These are phyloP conservation scores for Candida patagonica DNA, from an alignment of 805 yeast species.

Conservation along the genomic window DNA sequence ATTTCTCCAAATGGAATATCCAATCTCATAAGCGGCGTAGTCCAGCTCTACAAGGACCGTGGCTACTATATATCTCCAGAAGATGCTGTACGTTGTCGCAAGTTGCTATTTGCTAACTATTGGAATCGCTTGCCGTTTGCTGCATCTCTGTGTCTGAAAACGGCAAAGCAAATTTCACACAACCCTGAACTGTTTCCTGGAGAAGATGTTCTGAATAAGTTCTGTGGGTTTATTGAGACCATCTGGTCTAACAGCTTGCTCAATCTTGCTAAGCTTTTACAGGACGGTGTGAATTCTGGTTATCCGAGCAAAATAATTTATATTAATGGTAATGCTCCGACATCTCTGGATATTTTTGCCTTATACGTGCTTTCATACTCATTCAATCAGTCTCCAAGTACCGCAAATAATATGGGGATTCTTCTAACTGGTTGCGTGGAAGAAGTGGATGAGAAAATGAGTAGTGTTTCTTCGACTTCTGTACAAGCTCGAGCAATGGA, in stretches of 20 bases:
- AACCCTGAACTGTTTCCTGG: neutral
- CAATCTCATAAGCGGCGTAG: constrained; percentile 1
- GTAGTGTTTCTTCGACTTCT: neutral
- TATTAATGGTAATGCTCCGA: constrained; percentile 21
- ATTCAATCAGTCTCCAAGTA: constrained; percentile 24
- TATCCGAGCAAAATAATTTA: constrained; percentile 14
- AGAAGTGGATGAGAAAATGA: neutral
- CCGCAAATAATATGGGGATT: constrained; percentile 28
- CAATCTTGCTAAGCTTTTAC: constrained; percentile 26
- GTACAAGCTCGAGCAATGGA: constrained; percentile 19
- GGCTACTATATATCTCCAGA: constrained; percentile 4
- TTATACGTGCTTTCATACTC: constrained; percentile 24
- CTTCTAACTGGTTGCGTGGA: constrained; percentile 18
- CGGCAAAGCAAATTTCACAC: neutral
- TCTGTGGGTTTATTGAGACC: neutral
- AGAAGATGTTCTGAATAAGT: neutral
- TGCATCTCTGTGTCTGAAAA: neutral
- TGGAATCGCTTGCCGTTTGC: neutral
- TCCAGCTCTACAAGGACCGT: neutral
- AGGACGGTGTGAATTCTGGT: constrained; percentile 27
- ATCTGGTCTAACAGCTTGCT: constrained; percentile 25
- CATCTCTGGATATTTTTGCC: constrained; percentile 18
- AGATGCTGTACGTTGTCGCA: constrained; percentile 5
- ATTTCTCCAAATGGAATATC: constrained; percentile 6
- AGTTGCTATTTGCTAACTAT: neutral